Percentiles rank a stretch among this genome's conserved stretches.
These are phyloP conservation scores for Suillus clintonianus DNA, from an alignment of 768 basidiomycete genomes.

Conservation along the genomic window DNA sequence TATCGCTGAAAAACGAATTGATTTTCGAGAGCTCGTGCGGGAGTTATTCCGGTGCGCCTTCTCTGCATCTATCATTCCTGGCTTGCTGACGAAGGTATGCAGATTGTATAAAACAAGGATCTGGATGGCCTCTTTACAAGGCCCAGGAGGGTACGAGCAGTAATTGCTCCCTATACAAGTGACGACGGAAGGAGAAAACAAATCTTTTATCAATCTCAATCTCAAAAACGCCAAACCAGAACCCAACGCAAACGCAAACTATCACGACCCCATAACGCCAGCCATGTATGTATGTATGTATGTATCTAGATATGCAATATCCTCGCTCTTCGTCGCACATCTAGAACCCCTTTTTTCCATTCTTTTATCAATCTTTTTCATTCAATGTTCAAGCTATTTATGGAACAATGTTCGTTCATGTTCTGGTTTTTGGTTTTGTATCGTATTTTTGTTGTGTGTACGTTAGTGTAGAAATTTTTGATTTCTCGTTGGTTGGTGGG, in stretches of 20 bases:
- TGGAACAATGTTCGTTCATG: background rate
- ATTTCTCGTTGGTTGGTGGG: no score
- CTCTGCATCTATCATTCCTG: background rate
- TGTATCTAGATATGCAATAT: slow-evolving; percentile 8
- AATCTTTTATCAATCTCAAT: background rate
- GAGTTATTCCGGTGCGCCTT: slow-evolving; percentile 79
- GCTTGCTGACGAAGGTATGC: background rate
- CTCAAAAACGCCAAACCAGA: background rate
- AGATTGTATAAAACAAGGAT: slow-evolving; percentile 93
- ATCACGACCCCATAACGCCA: background rate
- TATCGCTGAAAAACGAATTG: slow-evolving; percentile 91
- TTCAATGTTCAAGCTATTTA: slow-evolving; percentile 1
- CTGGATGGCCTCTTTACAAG: slow-evolving; percentile 90
- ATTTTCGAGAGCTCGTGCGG: slow-evolving; percentile 94
- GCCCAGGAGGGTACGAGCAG: slow-evolving; percentile 44
- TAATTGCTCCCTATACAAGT: slow-evolving; percentile 21
- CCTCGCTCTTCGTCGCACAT: slow-evolving; percentile 4
- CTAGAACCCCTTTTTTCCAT: background rate
- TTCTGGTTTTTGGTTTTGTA: background rate
- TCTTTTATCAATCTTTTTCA: background rate
- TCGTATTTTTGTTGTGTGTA: slow-evolving; percentile 6
- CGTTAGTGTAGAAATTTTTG: slow-evolving; percentile 11
- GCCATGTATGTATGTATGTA: background rate
- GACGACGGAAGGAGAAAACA: background rate
- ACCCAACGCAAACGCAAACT: background rate